Evolutionary conservation across 768 basidiomycete species (phyloP), one percentile per base, ranked within the genome.

Genomic region (Boletus subparvulus): DNA sequence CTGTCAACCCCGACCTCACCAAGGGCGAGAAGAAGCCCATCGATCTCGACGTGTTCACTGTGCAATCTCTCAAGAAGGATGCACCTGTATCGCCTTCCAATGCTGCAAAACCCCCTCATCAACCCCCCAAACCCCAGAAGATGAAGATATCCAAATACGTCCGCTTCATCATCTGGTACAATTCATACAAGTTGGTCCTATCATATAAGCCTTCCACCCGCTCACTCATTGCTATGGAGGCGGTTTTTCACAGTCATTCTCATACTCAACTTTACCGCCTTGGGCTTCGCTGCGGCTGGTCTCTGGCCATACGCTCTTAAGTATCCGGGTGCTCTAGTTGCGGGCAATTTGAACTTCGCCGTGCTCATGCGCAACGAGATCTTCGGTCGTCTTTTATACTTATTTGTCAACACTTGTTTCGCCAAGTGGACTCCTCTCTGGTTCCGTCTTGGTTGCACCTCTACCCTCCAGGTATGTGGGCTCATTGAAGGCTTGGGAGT

Each of bases 351-450:
- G 47, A 81, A 85, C 61, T 73, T 82, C 26, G 83, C 89, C 6
- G 84, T 92, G 54, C 77, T 93, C 21, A 83, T 90, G 77, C 80
- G 91, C 21, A 93, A 93, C 63, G 91, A 93, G 61, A 75, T 91
- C 2, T 92, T 92, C 60, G 88, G 89, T 11, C 86, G 91, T n/a
- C 70, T 84, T 36, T 65, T 93, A 14, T 93, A 92, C 67, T 70
- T 85, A 45, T 63, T 85, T 21, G 79, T 89, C 59, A 92, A 90
- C 67, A 88, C 83, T 0, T 70, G 80, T 30, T 91, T 93, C 59
- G 87, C 88, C n/a, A 92, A 88, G 84, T 90, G 88, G 88, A 72
- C 88, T 2, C 88, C 88, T 21, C 75, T 90, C 32, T 83, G 79
- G 80, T 89, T 79, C 73, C 80, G 88, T 55, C 76, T 90, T 19